Evolutionary conservation across 176 grass and related monocot genomes (phyloP), one percentile per base, ranked within the genome.

Genomic region (Avena eriantha): DNA sequence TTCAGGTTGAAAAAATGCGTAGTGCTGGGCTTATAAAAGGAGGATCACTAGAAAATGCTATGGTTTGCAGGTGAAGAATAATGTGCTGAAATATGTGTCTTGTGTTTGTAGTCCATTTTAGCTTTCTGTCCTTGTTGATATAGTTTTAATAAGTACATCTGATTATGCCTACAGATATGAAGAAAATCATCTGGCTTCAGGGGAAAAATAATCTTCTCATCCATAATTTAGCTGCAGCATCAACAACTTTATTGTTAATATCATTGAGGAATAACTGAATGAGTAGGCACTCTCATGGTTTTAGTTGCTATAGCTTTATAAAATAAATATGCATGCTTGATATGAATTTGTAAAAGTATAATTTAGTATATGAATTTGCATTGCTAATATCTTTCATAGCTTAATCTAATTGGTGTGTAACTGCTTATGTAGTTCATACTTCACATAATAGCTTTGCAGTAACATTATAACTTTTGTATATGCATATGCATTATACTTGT

Each of bases 21-120:
- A 36, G 10, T 56, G 92, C 86, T 88, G 90, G 93, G 21, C 92
- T 98, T n/a, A 94, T 96, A 80, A 92, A 94, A 91, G 97, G 97
- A 87, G 97, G 97, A 82, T 94, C 92, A 22, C 43, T 73, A 83
- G 92, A 91, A 88, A 98, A 98, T 94, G 94, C 97, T 81, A 88
- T 93, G 87, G 94, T 98, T 87, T 98, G 97, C 91, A 98, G 94
- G 96, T 88, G 70, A 85, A 69, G 7, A 51, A 75, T 59, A 53
- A 79, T 75, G 46, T 80, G 26, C 58, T 84, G 57, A 46, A 79
- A 83, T 79, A 55, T 35, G 23, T 54, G 57, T 49, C 39, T 7
- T 63, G 50, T 11, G 5, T 15, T 70, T 7, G 5, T 90, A 64
- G 2, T 74, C 35, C 78, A 33, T 66, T 73, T 58, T 67, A 47